Evolutionary conservation across 2,329 filamentous ascomycete species (phyloP).

Genomic region (Neonectria magnoliae): DNA sequence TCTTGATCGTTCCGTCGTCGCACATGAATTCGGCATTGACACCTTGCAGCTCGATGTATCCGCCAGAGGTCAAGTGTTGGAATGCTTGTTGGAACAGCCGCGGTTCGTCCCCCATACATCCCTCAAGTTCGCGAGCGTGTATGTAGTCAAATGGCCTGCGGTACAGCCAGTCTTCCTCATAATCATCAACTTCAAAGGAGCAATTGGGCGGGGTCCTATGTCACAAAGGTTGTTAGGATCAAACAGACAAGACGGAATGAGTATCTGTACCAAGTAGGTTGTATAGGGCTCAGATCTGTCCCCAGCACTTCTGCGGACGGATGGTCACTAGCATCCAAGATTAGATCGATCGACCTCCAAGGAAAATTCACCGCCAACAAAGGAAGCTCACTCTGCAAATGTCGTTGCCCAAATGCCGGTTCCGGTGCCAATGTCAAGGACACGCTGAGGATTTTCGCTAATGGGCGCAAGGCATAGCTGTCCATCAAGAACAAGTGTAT

Average conservation of each 20-base stretch:
- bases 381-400: background rate
- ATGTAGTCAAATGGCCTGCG: slow-evolving; percentile 41
- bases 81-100: slow-evolving; percentile 31
- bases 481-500: background rate
- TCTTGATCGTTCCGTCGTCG: slow-evolving; percentile 49
- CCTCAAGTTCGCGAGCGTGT: slow-evolving; percentile 46
- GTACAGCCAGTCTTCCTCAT: slow-evolving; percentile 62
- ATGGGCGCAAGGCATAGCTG: background rate
- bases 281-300: slow-evolving; percentile 53
- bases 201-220: slow-evolving; percentile 66
- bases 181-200: slow-evolving; percentile 66
- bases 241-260: background rate
- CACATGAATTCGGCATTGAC: slow-evolving; percentile 47
- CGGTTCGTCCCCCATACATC: slow-evolving; percentile 43
- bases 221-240: background rate
- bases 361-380: background rate
- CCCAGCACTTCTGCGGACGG: slow-evolving; percentile 48
- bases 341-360: background rate
- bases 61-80: slow-evolving; percentile 53
- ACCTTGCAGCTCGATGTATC: slow-evolving; percentile 54
- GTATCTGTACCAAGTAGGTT: slow-evolving; percentile 38
- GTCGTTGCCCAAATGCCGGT: background rate
- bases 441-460: background rate
- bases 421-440: background rate
- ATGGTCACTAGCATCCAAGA: slow-evolving; percentile 19